A percentile compares a stretch with the other conserved stretches of the same genome.
Evolutionary conservation across 805 yeast species (phyloP).

Genomic region (Barnettozyma californica): DNA sequence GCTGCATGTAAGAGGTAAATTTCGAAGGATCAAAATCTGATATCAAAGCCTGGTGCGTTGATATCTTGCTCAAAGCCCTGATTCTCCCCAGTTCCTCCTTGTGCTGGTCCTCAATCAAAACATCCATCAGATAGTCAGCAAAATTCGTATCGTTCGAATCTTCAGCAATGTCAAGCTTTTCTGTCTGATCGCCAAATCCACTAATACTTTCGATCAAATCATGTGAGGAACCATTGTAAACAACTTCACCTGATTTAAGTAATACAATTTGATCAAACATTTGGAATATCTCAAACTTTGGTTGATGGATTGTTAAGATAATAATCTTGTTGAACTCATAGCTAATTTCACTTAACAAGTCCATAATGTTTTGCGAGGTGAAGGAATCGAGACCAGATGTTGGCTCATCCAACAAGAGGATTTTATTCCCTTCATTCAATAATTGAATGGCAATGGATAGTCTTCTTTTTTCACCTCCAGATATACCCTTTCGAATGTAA

Average conservation of each 20-base stretch:
- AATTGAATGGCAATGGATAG: conserved; percentile 79
- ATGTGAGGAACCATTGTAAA: conserved; percentile 55
- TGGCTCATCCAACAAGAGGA: conserved; percentile 78
- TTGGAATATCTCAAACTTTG: conserved; percentile 59
- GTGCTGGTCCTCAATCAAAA: conserved; percentile 53
- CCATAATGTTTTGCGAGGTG: conserved; percentile 64
- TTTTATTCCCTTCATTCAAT: conserved; percentile 56
- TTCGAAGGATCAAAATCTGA: not conserved
- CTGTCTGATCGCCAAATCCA: conserved; percentile 11
- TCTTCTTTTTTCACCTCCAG: conserved; percentile 80
- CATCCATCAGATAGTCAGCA: conserved; percentile 71
- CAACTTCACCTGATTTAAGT: conserved; percentile 33
- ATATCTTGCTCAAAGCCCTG: conserved; percentile 4
- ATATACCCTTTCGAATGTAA: conserved; percentile 56
- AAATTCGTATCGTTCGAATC: conserved; percentile 49
- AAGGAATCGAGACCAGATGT: conserved; percentile 84
- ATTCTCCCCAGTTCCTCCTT: conserved; percentile 20
- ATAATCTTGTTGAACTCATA: conserved; percentile 55
- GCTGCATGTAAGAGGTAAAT: conserved; percentile 7
- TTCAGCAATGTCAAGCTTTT: not conserved
- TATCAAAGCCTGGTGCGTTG: not conserved
- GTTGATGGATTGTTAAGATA: conserved; percentile 79
- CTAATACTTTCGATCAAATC: conserved; percentile 44
- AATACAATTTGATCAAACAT: conserved; percentile 69
- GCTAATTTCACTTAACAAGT: conserved; percentile 53